A percentile compares a stretch with the other conserved stretches of the same genome.
Conservation (phyloP, 495 filamentous ascomycete species). For the Saxophila tyrrhenica region DNA sequence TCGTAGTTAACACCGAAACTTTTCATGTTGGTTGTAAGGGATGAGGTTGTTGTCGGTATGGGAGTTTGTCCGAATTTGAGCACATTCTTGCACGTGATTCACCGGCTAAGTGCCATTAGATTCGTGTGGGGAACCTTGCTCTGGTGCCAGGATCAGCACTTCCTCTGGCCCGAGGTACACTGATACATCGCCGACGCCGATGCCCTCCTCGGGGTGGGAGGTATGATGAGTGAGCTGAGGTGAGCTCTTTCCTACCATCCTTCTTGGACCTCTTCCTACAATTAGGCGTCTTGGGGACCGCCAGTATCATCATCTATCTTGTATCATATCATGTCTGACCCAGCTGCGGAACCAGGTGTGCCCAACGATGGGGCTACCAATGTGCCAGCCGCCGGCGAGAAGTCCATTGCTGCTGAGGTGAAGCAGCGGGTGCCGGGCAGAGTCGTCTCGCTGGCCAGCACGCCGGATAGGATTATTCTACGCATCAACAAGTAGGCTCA, state of each 20-base stretch:
- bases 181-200: background rate
- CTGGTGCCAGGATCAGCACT: background rate
- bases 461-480: slow-evolving; percentile 23
- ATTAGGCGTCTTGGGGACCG: too few relatives aligned
- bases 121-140: background rate
- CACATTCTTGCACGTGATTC: too few relatives aligned
- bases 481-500: slow-evolving; percentile 28
- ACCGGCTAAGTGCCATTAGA: too few relatives aligned
- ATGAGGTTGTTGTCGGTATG: too few relatives aligned
- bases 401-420: slow-evolving; percentile 14
- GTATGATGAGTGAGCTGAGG: background rate
- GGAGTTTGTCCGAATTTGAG: too few relatives aligned
- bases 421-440: slow-evolving; percentile 11
- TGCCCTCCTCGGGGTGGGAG: background rate
- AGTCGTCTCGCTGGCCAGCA: slow-evolving; percentile 12
- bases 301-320: too few relatives aligned
- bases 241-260: background rate
- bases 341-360: slow-evolving; percentile 15
- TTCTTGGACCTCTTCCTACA: background rate
- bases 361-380: slow-evolving; percentile 2
- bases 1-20: too few relatives aligned
- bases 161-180: background rate
- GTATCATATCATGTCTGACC: slow-evolving; percentile 23
- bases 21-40: too few relatives aligned
- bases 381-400: slow-evolving; percentile 9